Base-by-base conservation (phyloP, 306 rosid genomes). In the Fragaria ananassa region DNA sequence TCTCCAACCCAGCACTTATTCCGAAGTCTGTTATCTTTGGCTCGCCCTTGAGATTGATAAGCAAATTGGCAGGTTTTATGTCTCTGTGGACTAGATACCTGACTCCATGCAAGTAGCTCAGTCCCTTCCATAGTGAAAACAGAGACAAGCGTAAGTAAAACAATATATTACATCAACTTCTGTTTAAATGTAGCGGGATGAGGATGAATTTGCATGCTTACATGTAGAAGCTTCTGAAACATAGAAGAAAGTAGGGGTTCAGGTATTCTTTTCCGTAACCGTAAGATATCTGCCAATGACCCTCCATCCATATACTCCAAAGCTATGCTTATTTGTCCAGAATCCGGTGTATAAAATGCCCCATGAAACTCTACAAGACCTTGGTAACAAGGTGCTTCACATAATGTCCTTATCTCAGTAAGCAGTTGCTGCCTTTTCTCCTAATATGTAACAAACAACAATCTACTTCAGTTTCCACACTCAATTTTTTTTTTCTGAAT, bases 291-390 rank as follows among this genome's bases (percentile, higher is more conserved):
- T 27, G 96, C 97, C 78, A 95, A 84, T 5, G 99, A 95, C 60
- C 99, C 99, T 83, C 99, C 99, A 65, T 95, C 97, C 97, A 95
- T 90, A 80, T 95, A 95, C 83, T 95, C 99, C 87, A 95, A 85
- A 47, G 97, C 99, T 81, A 92, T 95, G 86, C 99, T 92, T 82
- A 95, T 95, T 76, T 95, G 97, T 49, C 99, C 97, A 19, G 99
- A 92, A 75, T 95, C 97, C 12, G 99, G 99, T 15, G 90, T 89
- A 89, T 92, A 95, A 87, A 95, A 95, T 74, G 99, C 99, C 50
- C 99, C 99, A 68, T 95, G 97, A 83, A 95, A 95, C 76, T 95
- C 99, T 53, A 92, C 97, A 56, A 95, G 97, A 73, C 99, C 99
- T 82, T 92, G 81, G 68, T 80, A 87, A 79, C 96, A 95, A 62